Conservation (phyloP, 2,329 filamentous ascomycete genomes). For the Arthrobotrys sinensis region DNA sequence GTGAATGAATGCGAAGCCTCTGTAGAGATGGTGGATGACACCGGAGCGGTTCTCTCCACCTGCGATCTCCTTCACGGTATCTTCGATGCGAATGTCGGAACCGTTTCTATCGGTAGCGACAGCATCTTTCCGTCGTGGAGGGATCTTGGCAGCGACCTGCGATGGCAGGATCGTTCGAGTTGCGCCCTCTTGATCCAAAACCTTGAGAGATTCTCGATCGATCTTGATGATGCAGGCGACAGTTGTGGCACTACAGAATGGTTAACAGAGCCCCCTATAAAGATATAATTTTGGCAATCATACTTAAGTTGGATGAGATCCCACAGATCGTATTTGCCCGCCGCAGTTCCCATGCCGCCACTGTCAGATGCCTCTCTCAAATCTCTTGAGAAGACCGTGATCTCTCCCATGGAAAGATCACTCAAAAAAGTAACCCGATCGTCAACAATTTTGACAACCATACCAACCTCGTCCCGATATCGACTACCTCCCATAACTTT, state of each 20-base stretch:
- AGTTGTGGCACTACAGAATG: constrained; percentile 76
- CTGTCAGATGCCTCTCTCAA: constrained; percentile 92
- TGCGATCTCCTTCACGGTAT: constrained; percentile 87
- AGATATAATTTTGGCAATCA: constrained; percentile 65
- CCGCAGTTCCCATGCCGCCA: constrained; percentile 81
- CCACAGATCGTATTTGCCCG: constrained; percentile 92
- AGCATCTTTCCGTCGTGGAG: constrained; percentile 80
- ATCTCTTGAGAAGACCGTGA: constrained; percentile 98
- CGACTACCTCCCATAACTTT: constrained; percentile 97
- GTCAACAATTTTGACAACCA: constrained; percentile 93
- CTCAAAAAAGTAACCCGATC: constrained; percentile 94
- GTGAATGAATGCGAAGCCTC: constrained; percentile 91
- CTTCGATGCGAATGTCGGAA: constrained; percentile 90
- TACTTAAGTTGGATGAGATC: constrained; percentile 94
- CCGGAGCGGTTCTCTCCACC: constrained; percentile 88
- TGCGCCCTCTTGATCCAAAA: constrained; percentile 91
- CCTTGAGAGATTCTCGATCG: constrained; percentile 89
- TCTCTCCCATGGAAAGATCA: constrained; percentile 91
- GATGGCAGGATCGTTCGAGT: constrained; percentile 87
- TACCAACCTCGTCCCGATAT: constrained; percentile 94
- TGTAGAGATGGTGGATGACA: constrained; percentile 92
- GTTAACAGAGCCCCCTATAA: constrained; percentile 64
- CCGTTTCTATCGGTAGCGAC: constrained; percentile 94
- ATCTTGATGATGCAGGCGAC: constrained; percentile 96
- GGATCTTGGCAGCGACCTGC: constrained; percentile 90